Conservation (phyloP, 345 rosid genomes). For the Hibiscus tridactylites region DNA sequence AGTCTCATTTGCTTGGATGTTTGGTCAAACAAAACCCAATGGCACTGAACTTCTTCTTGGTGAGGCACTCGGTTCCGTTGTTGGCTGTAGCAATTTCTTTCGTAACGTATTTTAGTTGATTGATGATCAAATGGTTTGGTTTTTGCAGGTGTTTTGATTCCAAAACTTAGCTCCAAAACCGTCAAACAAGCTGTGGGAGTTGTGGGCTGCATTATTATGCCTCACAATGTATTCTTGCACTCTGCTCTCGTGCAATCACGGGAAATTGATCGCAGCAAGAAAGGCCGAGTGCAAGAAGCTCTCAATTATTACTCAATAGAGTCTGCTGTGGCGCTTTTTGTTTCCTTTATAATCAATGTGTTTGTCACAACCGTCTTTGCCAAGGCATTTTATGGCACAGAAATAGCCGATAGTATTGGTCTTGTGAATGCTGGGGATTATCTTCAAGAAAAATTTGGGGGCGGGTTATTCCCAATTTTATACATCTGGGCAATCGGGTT, state of each 20-base stretch:
- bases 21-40: constrained; percentile 77
- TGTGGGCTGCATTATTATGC: constrained; percentile 94
- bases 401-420: constrained; percentile 64
- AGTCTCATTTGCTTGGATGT: constrained; percentile 91
- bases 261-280: constrained; percentile 57
- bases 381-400: constrained; percentile 73
- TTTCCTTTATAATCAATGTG: constrained; percentile 81
- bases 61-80: constrained; percentile 14
- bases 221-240: constrained; percentile 89
- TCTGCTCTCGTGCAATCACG: constrained; percentile 94
- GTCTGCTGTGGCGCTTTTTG: constrained; percentile 56
- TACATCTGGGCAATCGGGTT: constrained; percentile 92
- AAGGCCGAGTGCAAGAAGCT: constrained; percentile 73
- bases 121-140: background rate
- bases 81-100: background rate
- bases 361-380: constrained; percentile 91
- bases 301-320: constrained; percentile 80
- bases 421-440: constrained; percentile 80
- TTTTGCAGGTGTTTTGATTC: constrained; percentile 63
- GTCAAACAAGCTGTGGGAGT: constrained; percentile 90
- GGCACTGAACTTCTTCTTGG: constrained; percentile 76
- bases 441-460: constrained; percentile 82
- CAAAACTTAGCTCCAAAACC: constrained; percentile 76
- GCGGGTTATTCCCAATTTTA: constrained; percentile 77
- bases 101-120: background rate